Evolutionary conservation across 2,329 filamentous ascomycete genomes (phyloP).

Genomic region (Microdochium paspali): DNA sequence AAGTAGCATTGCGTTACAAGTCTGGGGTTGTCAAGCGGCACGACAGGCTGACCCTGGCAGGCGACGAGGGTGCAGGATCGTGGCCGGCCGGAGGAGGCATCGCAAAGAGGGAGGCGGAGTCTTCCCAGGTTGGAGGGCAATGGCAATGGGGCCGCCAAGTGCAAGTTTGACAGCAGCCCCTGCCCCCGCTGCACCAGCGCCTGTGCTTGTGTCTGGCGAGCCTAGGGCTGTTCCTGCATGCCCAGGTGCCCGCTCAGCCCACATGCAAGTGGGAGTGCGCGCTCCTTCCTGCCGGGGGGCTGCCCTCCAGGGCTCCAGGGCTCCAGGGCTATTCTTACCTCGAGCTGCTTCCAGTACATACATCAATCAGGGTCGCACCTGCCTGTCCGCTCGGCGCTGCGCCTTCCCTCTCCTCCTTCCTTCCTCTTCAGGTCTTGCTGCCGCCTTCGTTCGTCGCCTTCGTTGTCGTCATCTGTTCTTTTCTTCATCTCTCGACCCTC

Average conservation of each 20-base stretch:
- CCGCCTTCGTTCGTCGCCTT: neutral
- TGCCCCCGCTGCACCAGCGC: too few species aligned
- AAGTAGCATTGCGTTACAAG: neutral
- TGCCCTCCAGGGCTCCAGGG: too few species aligned
- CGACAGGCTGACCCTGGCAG: neutral
- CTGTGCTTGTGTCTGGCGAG: too few species aligned
- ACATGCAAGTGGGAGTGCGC: too few species aligned
- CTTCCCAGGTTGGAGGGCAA: too few species aligned
- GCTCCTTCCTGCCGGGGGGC: too few species aligned
- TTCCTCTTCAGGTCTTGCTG: neutral
- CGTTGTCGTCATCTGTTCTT: neutral
- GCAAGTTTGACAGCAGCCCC: too few species aligned
- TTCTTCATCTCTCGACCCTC: neutral
- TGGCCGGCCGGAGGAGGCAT: neutral
- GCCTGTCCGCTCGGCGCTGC: neutral
- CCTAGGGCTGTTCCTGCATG: too few species aligned
- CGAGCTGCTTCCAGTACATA: too few species aligned
- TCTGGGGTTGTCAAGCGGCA: neutral
- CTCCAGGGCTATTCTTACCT: neutral
- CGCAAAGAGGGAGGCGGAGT: neutral
- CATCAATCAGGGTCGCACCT: neutral
- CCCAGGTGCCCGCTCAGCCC: too few species aligned
- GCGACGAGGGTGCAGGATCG: neutral
- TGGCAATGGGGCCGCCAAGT: neutral
- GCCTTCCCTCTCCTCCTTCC: neutral